phyloP scores from a whole-genome alignment of 2,329 filamentous ascomycete species.

The Clarireedia paspali region DNA sequence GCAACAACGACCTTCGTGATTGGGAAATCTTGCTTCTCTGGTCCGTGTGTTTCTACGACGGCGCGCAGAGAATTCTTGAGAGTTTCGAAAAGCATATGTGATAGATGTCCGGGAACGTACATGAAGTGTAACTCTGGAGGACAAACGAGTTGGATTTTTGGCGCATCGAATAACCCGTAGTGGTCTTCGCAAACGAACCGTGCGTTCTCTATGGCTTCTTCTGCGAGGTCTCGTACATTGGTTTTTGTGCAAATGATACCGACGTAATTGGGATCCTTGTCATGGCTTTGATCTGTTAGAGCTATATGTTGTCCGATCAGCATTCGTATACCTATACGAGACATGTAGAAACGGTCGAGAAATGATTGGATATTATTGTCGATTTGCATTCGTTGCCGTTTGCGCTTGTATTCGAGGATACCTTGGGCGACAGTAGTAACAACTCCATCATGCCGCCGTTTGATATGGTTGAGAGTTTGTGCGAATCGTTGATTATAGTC shows the following conservation, averaged over 20 bases:
- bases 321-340: conserved; percentile 97
- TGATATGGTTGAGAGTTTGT: conserved; percentile 85
- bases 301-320: conserved; percentile 98
- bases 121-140: conserved; percentile 94
- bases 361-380: conserved; percentile 96
- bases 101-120: conserved; percentile 98
- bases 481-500: conserved; percentile 92
- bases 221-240: conserved; percentile 87
- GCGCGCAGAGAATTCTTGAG: conserved; percentile 96
- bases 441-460: conserved; percentile 90
- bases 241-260: conserved; percentile 99
- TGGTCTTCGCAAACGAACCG: conserved; percentile 99
- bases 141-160: conserved; percentile 94
- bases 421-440: conserved; percentile 98
- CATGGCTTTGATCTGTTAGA: conserved; percentile 84
- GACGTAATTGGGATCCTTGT: conserved; percentile 87
- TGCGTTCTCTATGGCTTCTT: conserved; percentile 97
- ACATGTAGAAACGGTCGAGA: conserved; percentile 99
- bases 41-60: conserved; percentile 89
- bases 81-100: conserved; percentile 99
- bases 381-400: conserved; percentile 94
- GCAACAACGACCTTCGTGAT: conserved; percentile 97
- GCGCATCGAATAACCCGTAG: conserved; percentile 93
- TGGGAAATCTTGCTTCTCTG: conserved; percentile 92
- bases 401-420: conserved; percentile 96